Evolutionary conservation across 1,284 basidiomycete species (phyloP).

Genomic region (Fomitopsis palustris): DNA sequence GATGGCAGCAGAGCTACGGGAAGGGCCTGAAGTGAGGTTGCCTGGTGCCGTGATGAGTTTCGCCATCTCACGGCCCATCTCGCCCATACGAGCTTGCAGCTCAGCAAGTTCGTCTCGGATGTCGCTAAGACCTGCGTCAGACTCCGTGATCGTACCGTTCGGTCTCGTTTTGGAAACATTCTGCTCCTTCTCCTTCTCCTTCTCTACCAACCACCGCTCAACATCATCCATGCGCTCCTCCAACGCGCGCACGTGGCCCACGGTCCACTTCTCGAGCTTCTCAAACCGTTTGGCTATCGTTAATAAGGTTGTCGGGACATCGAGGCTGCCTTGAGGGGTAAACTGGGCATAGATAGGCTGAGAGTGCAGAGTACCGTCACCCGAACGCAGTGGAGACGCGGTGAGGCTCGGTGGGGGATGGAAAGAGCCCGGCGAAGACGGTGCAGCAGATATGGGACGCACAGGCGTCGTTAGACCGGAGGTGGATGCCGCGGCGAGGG

Average conservation of each 20-base stretch:
- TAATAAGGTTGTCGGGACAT: conserved; percentile 66
- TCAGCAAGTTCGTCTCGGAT: conserved; percentile 67
- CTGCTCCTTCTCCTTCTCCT: conserved; percentile 49
- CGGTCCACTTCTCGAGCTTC: conserved; percentile 83
- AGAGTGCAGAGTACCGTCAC: conserved; percentile 52
- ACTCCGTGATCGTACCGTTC: conserved; percentile 21
- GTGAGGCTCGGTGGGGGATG: conserved; percentile 57
- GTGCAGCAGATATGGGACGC: conserved; percentile 43
- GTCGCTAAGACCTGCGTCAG: conserved; percentile 41
- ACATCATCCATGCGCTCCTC: conserved; percentile 84
- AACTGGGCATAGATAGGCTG: conserved; percentile 75
- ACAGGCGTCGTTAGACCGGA: conserved; percentile 31
- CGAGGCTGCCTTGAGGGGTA: conserved; percentile 61
- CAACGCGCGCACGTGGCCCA: conserved; percentile 74
- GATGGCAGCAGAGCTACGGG: conserved; percentile 41
- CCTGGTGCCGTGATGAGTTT: conserved; percentile 56
- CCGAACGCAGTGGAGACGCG: conserved; percentile 50
- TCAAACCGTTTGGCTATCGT: conserved; percentile 71
- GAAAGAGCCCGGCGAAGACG: conserved; percentile 56
- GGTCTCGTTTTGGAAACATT: conserved; percentile 5
- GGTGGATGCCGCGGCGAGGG: conserved; percentile 36
- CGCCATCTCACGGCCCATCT: conserved; percentile 75
- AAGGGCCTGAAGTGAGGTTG: conserved; percentile 51
- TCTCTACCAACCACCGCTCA: conserved; percentile 77
- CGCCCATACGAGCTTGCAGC: conserved; percentile 66